Base-by-base conservation (phyloP, 768 basidiomycete species). In the Astraeus odoratus region DNA sequence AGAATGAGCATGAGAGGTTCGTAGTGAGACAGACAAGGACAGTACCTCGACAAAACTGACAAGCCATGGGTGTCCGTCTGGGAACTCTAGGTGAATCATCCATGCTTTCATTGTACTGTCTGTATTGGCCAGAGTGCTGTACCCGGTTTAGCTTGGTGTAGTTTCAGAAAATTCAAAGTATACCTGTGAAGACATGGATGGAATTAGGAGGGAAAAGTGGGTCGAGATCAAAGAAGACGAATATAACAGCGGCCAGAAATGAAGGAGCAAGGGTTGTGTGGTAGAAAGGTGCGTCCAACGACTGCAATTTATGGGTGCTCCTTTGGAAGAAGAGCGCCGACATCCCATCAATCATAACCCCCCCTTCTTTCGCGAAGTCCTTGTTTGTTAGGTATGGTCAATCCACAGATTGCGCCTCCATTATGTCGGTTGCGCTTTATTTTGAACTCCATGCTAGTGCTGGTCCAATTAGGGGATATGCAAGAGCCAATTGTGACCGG, bases 31-130 rank as follows among this genome's bases (percentile, higher is more conserved):
- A 33, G 29, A 39, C 34, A 8, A 51, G 5, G 26, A 18, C 19
- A 50, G 8, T 45, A 80, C 83, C 79, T 61, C 84, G 69, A 59
- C 84, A 86, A 56, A 86, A 86, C 44, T 75, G 73, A 56, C 84
- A 86, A 6, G 84, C 84, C 80, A 86, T 83, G 1, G 78, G 74
- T 0, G 76, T 81, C 43, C 82, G 53, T 48, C 71, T 65, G 5
- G 72, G 70, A 9, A 59, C 55, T 51, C 62, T 50, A 24, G 51
- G 62, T 0, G 33, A 20, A 13, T 62, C 61, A n/a, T 62, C 59
- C 44, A 48, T 19, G 36, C 25, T 6, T 15, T 26, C 23, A n/a
- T 18, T 29, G 47, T 56, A 53, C 27, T 48, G 50, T 25, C 50
- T 37, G 13, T 37, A 37, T 12, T 22, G 20, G 36, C 19, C 34